A percentile compares a stretch with the other conserved stretches of the same genome.
These are phyloP conservation scores for Angomonas deanei DNA, from an alignment of 208 protist genomes.

Conservation along the genomic window DNA sequence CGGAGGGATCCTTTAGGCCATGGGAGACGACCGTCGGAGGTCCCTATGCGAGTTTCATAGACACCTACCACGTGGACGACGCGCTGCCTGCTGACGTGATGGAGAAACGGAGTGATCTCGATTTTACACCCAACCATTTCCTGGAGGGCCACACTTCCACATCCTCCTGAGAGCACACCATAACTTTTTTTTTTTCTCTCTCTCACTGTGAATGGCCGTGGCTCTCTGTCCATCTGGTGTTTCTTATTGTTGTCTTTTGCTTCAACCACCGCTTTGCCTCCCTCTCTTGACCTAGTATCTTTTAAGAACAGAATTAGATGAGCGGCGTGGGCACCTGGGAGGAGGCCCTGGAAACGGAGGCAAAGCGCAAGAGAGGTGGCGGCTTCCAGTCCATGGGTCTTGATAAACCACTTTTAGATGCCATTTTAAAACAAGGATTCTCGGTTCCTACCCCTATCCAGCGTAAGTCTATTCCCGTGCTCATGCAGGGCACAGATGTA, in stretches of 20 bases:
- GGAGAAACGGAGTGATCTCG: neutral
- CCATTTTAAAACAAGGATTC: slow-evolving; percentile 94
- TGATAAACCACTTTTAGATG: slow-evolving; percentile 87
- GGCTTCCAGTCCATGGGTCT: slow-evolving; percentile 90
- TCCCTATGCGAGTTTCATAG: slow-evolving; percentile 22
- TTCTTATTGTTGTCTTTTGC: too few relatives aligned
- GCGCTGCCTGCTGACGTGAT: neutral
- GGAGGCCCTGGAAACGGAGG: slow-evolving; percentile 48
- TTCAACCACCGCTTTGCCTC: neutral
- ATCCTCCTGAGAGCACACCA: neutral
- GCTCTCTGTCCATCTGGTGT: neutral
- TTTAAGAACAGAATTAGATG: too few relatives aligned
- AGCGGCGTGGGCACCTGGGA: slow-evolving; percentile 71
- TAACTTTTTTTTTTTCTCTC: neutral
- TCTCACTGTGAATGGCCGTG: neutral
- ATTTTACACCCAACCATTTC: neutral
- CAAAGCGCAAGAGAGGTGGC: slow-evolving; percentile 79
- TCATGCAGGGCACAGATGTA: slow-evolving; percentile 95
- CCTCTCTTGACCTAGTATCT: neutral
- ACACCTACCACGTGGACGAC: slow-evolving; percentile 22
- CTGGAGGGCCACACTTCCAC: neutral
- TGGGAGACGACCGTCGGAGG: neutral
- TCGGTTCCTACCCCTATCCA: slow-evolving; percentile 99
- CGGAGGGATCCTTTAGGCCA: neutral
- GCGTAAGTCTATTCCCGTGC: slow-evolving; percentile 93